Conservation (phyloP, 345 rosid species). For the Populus nigra region DNA sequence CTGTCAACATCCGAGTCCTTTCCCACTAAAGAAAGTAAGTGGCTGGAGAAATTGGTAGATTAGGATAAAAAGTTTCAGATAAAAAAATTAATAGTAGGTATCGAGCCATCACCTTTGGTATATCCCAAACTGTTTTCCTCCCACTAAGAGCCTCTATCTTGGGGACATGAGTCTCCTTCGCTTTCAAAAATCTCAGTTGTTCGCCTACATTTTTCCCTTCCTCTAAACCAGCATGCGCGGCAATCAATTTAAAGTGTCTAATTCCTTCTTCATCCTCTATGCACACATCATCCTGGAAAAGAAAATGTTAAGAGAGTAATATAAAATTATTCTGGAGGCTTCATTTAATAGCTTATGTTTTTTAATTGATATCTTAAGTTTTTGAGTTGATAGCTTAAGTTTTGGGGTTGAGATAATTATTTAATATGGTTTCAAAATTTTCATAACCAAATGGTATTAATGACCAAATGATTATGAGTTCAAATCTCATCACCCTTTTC, state of each 20-base stretch:
- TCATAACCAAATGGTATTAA: too few relatives aligned
- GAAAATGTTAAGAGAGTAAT: neutral
- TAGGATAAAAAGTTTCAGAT: neutral
- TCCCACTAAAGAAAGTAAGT: neutral
- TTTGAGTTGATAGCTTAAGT: too few relatives aligned
- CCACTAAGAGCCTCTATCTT: conserved; percentile 65
- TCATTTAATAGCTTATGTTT: too few relatives aligned
- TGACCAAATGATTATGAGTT: too few relatives aligned
- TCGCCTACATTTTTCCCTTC: conserved; percentile 48
- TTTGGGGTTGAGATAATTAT: too few relatives aligned
- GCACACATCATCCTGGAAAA: conserved; percentile 61
- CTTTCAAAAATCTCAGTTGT: conserved; percentile 56
- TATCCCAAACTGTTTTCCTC: conserved; percentile 71
- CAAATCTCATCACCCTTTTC: too few relatives aligned
- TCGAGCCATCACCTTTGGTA: conserved; percentile 56
- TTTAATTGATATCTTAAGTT: too few relatives aligned
- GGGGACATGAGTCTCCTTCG: conserved; percentile 53
- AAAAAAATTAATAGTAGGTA: neutral
- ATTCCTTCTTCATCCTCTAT: conserved; percentile 50
- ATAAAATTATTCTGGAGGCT: too few relatives aligned
- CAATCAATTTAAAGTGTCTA: conserved; percentile 61
- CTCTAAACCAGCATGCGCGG: conserved; percentile 77
- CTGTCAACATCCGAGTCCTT: neutral
- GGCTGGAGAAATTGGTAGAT: neutral
- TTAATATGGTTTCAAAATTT: too few relatives aligned